Evolutionary conservation across 768 basidiomycete species (phyloP), one percentile per base, ranked within the genome.

Genomic region (Psilocybe subaeruginosa): DNA sequence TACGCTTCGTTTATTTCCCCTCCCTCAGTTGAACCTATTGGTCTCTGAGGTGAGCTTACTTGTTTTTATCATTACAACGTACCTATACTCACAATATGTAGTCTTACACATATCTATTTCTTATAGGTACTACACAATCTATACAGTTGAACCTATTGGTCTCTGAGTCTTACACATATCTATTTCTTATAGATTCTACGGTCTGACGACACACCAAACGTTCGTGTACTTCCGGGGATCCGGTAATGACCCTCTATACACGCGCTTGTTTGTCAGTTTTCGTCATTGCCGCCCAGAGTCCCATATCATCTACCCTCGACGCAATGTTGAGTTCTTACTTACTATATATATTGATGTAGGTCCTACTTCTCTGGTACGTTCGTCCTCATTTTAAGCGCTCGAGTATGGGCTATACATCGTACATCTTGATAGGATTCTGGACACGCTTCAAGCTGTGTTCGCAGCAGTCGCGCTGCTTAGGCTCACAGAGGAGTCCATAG

Each of bases 211-310:
- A 4, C 54, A 56, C 30, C 54, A 56, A n/a, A 46, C 54, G 27
- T 56, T 56, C 30, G 29, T 56, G 4, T 56, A 56, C 54, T 56
- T 56, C 9, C 54, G 54, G 0, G n/a, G 54, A 56, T 56, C 54
- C 3, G 17, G 27, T 14, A 46, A 46, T 0, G 54, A 56, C 41
- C 14, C 41, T 6, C 0, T 56, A 11, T 56, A 45, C 5, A 56
- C 54, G 11, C 54, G 54, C 2, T 23, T 56, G 0, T 31, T 56
- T 8, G 54, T 39, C 3, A 54, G 33, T 39, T 1, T 4, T 19
- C 17, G 9, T 54, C 17, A 5, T 37, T 54, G 17, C 14, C 9
- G 19, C 1, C 2, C 16, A 7, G 7, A 7, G 11, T 31, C 14
- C 29, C 1, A 8, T 51, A 23, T 23, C 23, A 23, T 0, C 23